Conservation (phyloP, 768 basidiomycete genomes). For the Fistulinella prunicolor region DNA sequence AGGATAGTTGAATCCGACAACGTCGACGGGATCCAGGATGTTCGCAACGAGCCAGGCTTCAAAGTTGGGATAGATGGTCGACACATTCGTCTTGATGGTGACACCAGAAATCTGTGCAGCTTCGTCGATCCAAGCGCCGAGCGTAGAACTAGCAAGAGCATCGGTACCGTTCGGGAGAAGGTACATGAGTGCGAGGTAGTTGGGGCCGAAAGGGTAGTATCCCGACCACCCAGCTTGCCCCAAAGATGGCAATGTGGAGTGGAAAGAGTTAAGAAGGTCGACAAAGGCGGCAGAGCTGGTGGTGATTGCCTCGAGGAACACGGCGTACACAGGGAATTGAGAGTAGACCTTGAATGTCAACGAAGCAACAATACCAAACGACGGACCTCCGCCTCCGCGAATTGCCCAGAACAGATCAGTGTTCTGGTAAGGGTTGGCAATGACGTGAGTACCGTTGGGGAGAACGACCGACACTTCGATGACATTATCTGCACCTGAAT, state of each 20-base stretch:
- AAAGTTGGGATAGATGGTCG: neutral
- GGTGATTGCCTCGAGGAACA: neutral
- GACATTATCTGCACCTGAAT: neutral
- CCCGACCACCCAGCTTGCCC: constrained; percentile 42
- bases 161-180: neutral
- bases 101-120: neutral
- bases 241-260: constrained; percentile 27
- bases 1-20: neutral
- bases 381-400: constrained; percentile 1
- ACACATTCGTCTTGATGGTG: neutral
- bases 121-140: neutral
- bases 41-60: neutral
- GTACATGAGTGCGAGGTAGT: neutral
- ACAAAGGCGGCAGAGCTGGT: neutral
- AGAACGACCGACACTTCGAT: neutral
- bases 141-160: neutral
- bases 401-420: constrained; percentile 49
- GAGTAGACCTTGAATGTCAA: constrained; percentile 43
- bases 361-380: constrained; percentile 39
- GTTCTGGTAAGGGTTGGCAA: constrained; percentile 35
- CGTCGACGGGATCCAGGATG: neutral
- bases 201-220: neutral
- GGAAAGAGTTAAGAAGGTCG: neutral
- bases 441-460: neutral
- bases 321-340: constrained; percentile 28